A percentile compares a stretch with the other conserved stretches of the same genome.
phyloP scores from a whole-genome alignment of 371 early-diverging fungal genomes.

The Mucor saturninus region DNA sequence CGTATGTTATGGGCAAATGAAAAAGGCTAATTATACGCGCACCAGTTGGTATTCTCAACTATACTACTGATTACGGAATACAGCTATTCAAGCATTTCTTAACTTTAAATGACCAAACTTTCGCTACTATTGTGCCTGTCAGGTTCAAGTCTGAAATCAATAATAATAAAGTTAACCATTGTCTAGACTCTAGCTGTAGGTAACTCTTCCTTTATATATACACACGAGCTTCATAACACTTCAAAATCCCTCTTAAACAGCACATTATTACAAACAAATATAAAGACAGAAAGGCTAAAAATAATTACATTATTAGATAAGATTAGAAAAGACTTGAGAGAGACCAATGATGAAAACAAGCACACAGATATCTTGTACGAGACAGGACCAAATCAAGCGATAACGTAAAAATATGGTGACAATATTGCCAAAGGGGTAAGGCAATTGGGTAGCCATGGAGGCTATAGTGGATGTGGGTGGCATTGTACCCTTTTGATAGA shows the following conservation, averaged over 20 bases:
- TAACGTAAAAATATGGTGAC: constrained; percentile 62
- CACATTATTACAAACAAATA: constrained; percentile 14
- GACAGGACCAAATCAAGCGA: constrained; percentile 58
- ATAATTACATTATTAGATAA: not conserved
- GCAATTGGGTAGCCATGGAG: constrained; percentile 53
- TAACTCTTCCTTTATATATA: too few species aligned
- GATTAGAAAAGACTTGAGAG: constrained; percentile 37
- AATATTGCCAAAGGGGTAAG: constrained; percentile 56
- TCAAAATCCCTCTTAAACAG: not conserved
- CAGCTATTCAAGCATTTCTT: too few species aligned
- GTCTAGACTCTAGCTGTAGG: too few species aligned
- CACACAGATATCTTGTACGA: constrained; percentile 60
- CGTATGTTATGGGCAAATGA: too few species aligned
- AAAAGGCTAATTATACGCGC: too few species aligned
- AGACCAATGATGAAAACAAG: constrained; percentile 63
- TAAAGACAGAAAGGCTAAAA: constrained; percentile 36
- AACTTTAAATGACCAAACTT: too few species aligned
- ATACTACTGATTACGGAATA: too few species aligned
- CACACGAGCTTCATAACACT: too few species aligned
- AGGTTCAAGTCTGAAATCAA: too few species aligned
- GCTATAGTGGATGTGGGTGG: constrained; percentile 50
- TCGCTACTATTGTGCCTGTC: too few species aligned
- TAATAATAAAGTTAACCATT: too few species aligned
- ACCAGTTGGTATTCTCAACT: too few species aligned
- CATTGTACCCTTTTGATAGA: constrained; percentile 55